Conservation (phyloP, 345 rosid species). For the Orychophragmus violaceus region DNA sequence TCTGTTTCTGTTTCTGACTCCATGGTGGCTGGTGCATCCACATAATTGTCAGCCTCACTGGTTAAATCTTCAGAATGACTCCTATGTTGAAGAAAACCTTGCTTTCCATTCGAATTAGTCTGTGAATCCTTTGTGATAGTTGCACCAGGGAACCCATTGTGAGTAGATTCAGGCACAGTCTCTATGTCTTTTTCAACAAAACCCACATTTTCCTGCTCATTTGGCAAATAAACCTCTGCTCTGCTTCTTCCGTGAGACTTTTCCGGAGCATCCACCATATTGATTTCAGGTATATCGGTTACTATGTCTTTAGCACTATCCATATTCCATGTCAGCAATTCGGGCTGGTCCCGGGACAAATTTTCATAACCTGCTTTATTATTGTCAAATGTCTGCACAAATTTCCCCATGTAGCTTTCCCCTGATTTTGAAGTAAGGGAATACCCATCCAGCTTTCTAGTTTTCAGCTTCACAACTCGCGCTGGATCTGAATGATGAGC, state of each 20-base stretch:
- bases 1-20: slow-evolving; percentile 88
- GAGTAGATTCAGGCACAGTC: slow-evolving; percentile 40
- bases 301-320: slow-evolving; percentile 47
- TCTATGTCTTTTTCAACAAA: slow-evolving; percentile 35
- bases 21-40: slow-evolving; percentile 85
- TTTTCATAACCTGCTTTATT: slow-evolving; percentile 37
- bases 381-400: slow-evolving; percentile 56
- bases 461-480: slow-evolving; percentile 80
- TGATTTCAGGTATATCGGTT: slow-evolving; percentile 44
- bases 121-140: slow-evolving; percentile 34
- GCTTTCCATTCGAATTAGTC: slow-evolving; percentile 37
- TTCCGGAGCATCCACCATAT: slow-evolving; percentile 42
- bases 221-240: slow-evolving; percentile 30
- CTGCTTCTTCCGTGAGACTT: slow-evolving; percentile 37
- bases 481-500: slow-evolving; percentile 65
- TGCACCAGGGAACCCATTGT: slow-evolving; percentile 34
- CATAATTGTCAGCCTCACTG: slow-evolving; percentile 83
- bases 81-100: slow-evolving; percentile 43
- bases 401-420: slow-evolving; percentile 88
- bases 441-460: slow-evolving; percentile 73
- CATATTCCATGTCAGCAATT: slow-evolving; percentile 39
- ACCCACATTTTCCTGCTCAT: slow-evolving; percentile 29
- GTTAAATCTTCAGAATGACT: slow-evolving; percentile 63
- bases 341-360: slow-evolving; percentile 39
- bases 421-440: slow-evolving; percentile 59